Base-by-base conservation (phyloP, 371 early-diverging fungal species). In the Rhizopus arrhizus region DNA sequence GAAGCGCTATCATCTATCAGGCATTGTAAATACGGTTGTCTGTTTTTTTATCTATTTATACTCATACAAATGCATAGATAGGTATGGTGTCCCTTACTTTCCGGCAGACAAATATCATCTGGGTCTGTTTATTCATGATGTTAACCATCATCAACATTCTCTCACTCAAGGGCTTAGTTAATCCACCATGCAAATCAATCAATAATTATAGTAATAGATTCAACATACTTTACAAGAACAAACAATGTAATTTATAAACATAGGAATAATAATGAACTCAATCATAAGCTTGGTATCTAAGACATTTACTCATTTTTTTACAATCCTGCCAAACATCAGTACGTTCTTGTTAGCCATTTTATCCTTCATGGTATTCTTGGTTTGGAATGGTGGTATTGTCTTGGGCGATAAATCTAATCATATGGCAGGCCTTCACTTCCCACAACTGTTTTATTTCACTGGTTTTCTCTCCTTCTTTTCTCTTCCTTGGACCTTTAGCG, bases 71-170 rank as follows among this genome's bases (percentile, higher is more conserved):
- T 42, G 48, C 51, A n/a, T 59, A 89, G 91, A 57, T 65, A 9
- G 78, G 86, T 4, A 61, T 82, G 1, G 45, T 87, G 0, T 81
- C 94, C 13, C 59, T 94, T 32, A 77, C 84, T 31, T 89, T 94
- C 66, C 81, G 98, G 4, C 97, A 97, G 70, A 96, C 96, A n/a
- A 97, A 97, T 69, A 82, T 90, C 13, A 75, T 95, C 0, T 97
- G 96, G 96, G 64, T 85, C 3, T 66, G 75, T 16, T 86, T 91
- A 53, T 82, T 83, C 32, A 73, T 81, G 51, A 83, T 83, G 16
- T 56, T 78, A 0, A 49, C 80, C 3, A 61, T 74, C 2, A 69
- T 80, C 8, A 68, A 77, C 31, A 65, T 56, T 11, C 43, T 71
- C 5, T 29, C 56, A 2, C 12, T 40, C 29, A 34, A 31, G n/a